Evolutionary conservation across 2,329 filamentous ascomycete species (phyloP).

Genomic region (Trichoderma sp.): DNA sequence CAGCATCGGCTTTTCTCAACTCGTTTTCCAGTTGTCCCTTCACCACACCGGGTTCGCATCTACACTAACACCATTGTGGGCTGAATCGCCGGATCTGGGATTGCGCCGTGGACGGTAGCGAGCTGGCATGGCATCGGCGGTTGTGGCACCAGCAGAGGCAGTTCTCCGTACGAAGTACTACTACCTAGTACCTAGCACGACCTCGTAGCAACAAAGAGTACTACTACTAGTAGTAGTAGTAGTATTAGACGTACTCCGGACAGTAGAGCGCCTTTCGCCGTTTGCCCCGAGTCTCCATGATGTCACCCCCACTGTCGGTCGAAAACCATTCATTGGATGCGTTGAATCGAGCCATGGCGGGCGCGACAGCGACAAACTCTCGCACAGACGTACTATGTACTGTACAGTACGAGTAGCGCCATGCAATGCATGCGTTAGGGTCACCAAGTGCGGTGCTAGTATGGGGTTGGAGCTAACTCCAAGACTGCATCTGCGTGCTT

Average conservation of each 20-base stretch:
- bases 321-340: not conserved
- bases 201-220: not conserved
- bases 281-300: not conserved
- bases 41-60: not conserved
- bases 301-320: constrained; percentile 7
- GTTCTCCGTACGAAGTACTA: not conserved
- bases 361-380: constrained; percentile 8
- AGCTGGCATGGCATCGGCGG: not conserved
- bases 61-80: not conserved
- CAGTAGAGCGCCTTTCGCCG: not conserved
- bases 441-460: not conserved
- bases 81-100: constrained; percentile 1
- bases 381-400: not conserved
- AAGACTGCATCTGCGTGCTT: not conserved
- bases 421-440: constrained; percentile 12
- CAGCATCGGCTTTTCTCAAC: not conserved
- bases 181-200: not conserved
- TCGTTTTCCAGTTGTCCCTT: not conserved
- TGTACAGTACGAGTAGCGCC: not conserved
- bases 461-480: constrained; percentile 6
- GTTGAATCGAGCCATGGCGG: constrained; percentile 1
- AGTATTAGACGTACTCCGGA: no score
- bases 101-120: not conserved
- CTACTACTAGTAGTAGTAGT: no score
- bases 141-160: not conserved